Conservation (phyloP, 163 green algal genomes). For the Smithsoniella earleae region DNA sequence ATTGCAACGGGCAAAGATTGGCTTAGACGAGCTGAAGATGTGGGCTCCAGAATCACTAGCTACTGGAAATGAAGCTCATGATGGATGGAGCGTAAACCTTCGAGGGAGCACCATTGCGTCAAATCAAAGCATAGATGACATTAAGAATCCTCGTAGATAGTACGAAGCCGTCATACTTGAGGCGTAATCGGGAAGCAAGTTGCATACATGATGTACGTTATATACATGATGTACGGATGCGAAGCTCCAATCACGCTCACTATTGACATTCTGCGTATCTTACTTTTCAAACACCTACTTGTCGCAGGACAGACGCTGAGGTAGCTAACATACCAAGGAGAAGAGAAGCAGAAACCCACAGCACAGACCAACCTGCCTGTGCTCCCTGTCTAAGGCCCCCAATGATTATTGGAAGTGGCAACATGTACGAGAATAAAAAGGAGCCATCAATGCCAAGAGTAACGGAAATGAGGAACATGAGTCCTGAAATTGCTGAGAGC, state of each 20-base stretch:
- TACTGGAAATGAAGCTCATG: background rate
- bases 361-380: background rate
- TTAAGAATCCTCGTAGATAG: background rate
- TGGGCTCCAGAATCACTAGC: background rate
- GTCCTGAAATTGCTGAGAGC: background rate
- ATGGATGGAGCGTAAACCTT: background rate
- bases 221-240: background rate
- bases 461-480: background rate
- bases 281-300: no score
- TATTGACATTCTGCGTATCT: no score
- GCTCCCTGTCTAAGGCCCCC: background rate
- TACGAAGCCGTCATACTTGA: background rate
- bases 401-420: conserved; percentile 10
- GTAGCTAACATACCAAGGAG: background rate
- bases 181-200: background rate
- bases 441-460: conserved; percentile 28
- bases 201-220: background rate
- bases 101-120: conserved; percentile 4
- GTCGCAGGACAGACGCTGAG: background rate
- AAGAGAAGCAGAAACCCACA: conserved; percentile 19
- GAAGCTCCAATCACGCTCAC: background rate
- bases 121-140: conserved; percentile 22
- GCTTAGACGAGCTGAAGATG: conserved; percentile 26
- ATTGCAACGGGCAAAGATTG: conserved; percentile 21
- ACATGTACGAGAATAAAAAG: conserved; percentile 26